Conservation (phyloP, 2,329 filamentous ascomycete genomes). For the Fusarium albosuccineum region DNA sequence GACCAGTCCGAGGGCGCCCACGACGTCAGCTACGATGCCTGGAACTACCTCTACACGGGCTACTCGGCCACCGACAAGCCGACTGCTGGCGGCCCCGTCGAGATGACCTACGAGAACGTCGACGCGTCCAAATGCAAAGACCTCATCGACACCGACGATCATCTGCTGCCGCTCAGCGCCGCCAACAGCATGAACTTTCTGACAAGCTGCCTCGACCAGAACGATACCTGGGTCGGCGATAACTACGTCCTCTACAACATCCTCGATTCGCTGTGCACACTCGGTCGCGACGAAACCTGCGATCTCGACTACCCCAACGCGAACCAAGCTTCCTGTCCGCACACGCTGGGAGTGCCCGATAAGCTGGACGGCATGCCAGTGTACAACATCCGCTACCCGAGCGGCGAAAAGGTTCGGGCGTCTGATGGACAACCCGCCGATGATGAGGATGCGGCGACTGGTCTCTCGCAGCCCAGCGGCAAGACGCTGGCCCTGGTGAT, state of each 20-base stretch:
- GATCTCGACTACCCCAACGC: conserved; percentile 56
- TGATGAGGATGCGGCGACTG: conserved; percentile 21
- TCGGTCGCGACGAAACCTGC: conserved; percentile 62
- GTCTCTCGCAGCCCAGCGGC: conserved; percentile 10
- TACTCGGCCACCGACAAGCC: conserved; percentile 60
- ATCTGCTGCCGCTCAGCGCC: conserved; percentile 59
- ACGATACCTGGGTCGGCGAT: conserved; percentile 60
- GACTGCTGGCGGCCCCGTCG: conserved; percentile 60
- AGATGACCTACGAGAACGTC: conserved; percentile 61
- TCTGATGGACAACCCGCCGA: conserved; percentile 30
- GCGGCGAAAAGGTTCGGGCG: conserved; percentile 57
- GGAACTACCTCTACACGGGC: conserved; percentile 69
- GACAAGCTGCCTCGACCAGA: conserved; percentile 57
- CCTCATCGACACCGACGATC: conserved; percentile 60
- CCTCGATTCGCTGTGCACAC: conserved; percentile 60
- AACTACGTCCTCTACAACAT: conserved; percentile 67
- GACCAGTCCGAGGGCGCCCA: conserved; percentile 69
- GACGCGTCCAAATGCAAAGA: conserved; percentile 60
- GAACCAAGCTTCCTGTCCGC: conserved; percentile 61
- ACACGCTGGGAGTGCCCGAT: conserved; percentile 55
- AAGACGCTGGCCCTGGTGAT: conserved; percentile 27
- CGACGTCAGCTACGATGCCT: conserved; percentile 72
- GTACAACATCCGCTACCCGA: conserved; percentile 62
- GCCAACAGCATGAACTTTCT: conserved; percentile 67
- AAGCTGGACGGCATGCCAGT: conserved; percentile 56